phyloP scores from a whole-genome alignment of 805 yeast genomes.

The Metschnikowia sp. region DNA sequence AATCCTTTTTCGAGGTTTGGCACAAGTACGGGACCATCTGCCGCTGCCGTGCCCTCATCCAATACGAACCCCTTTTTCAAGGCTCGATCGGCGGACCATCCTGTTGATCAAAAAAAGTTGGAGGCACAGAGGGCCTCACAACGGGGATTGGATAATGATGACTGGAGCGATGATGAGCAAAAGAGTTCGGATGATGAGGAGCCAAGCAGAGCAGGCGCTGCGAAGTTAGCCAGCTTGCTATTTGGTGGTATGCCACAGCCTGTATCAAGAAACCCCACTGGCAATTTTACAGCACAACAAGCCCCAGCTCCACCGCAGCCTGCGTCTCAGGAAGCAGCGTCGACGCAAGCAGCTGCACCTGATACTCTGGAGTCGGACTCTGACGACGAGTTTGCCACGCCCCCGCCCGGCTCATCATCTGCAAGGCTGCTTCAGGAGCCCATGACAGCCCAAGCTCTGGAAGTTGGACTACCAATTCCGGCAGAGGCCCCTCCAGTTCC shows the following conservation, averaged over 20 bases:
- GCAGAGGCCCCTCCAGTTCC: constrained; percentile 9
- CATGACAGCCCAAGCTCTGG: constrained; percentile 15
- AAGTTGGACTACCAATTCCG: constrained; percentile 18
- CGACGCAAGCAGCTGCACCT: neutral
- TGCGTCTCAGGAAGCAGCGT: neutral
- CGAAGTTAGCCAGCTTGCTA: constrained; percentile 51
- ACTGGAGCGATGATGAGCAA: constrained; percentile 46
- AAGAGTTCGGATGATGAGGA: constrained; percentile 47
- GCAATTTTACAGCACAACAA: constrained; percentile 2
- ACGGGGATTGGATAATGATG: constrained; percentile 48
- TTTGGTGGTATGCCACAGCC: constrained; percentile 51
- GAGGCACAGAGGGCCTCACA: constrained; percentile 73
- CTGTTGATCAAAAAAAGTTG: constrained; percentile 54
- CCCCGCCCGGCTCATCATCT: constrained; percentile 13
- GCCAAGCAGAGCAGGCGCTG: constrained; percentile 51
- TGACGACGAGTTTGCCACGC: constrained; percentile 16
- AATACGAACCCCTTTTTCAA: constrained; percentile 60
- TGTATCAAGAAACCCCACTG: constrained; percentile 20
- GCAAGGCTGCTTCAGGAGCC: neutral
- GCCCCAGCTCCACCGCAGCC: neutral
- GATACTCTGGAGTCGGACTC: constrained; percentile 8
- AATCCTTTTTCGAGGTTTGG: constrained; percentile 48
- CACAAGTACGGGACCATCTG: constrained; percentile 1
- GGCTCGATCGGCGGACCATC: constrained; percentile 28
- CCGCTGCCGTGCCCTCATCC: constrained; percentile 10